These are phyloP conservation scores for Trichophyton benhamiae DNA, from an alignment of 2,329 filamentous ascomycete genomes.

Conservation along the genomic window DNA sequence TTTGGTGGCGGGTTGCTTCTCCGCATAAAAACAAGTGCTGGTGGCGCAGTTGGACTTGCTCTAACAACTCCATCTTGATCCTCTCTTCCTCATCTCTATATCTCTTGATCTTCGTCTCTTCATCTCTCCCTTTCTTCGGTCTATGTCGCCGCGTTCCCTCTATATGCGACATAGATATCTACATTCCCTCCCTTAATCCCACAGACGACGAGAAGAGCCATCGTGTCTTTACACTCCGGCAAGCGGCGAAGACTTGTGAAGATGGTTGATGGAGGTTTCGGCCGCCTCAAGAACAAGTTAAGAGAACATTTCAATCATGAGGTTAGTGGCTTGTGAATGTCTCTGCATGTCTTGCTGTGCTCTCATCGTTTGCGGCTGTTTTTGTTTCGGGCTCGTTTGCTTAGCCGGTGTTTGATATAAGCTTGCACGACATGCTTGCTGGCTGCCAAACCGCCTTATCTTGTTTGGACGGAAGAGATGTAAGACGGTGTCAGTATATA, in stretches of 20 bases:
- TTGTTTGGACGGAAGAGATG: neutral
- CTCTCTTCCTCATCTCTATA: neutral
- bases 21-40: too few relatives aligned
- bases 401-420: neutral
- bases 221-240: neutral
- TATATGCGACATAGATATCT: neutral
- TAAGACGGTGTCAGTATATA: neutral
- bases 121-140: too few relatives aligned
- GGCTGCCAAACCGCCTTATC: neutral
- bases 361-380: neutral
- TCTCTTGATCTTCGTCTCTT: neutral
- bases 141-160: too few relatives aligned
- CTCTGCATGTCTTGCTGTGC: constrained; percentile 2
- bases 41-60: too few relatives aligned
- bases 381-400: neutral
- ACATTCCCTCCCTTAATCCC: too few relatives aligned
- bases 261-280: constrained; percentile 9
- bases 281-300: constrained; percentile 10
- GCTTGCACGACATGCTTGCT: constrained; percentile 1
- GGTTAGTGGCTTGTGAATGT: constrained; percentile 15
- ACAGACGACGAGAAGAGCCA: neutral
- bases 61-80: too few relatives aligned
- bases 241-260: neutral
- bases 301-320: constrained; percentile 6
- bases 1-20: neutral